A percentile compares a stretch with the other conserved stretches of the same genome.
phyloP scores from a whole-genome alignment of 2,329 filamentous ascomycete genomes.

The Colletotrichum euphorbiae region DNA sequence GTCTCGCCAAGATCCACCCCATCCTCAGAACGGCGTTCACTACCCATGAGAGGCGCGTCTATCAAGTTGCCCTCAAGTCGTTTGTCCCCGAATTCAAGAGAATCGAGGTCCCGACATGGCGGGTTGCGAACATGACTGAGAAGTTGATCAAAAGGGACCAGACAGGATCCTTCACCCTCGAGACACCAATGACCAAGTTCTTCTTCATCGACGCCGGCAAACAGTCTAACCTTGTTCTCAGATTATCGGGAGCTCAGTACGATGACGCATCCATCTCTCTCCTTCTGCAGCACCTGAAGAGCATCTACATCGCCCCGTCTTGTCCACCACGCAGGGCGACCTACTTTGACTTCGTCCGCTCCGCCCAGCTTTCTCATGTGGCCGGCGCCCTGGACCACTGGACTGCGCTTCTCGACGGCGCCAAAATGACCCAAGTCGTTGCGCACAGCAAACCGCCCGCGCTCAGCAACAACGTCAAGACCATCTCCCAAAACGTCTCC shows the following conservation, averaged over 20 bases:
- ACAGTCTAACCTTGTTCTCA: slow-evolving; percentile 59
- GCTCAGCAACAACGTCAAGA: slow-evolving; percentile 53
- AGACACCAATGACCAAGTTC: slow-evolving; percentile 61
- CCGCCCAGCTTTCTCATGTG: slow-evolving; percentile 50
- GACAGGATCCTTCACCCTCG: slow-evolving; percentile 52
- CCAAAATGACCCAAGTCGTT: slow-evolving; percentile 59
- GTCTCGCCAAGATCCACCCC: slow-evolving; percentile 58
- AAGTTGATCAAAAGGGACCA: slow-evolving; percentile 60
- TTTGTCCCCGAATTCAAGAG: slow-evolving; percentile 58
- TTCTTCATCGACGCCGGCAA: slow-evolving; percentile 61
- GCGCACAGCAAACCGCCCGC: slow-evolving; percentile 55
- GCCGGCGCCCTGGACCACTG: slow-evolving; percentile 59
- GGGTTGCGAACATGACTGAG: slow-evolving; percentile 52
- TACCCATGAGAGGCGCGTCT: slow-evolving; percentile 57
- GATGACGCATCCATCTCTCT: slow-evolving; percentile 59
- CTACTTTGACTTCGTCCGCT: slow-evolving; percentile 62
- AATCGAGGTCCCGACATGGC: slow-evolving; percentile 54
- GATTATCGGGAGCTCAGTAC: slow-evolving; percentile 62
- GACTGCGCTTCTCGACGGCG: slow-evolving; percentile 57
- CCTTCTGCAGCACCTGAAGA: slow-evolving; percentile 61
- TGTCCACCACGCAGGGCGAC: slow-evolving; percentile 52
- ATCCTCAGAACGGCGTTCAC: slow-evolving; percentile 68
- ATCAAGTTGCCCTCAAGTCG: slow-evolving; percentile 60
- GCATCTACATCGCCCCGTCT: slow-evolving; percentile 56
- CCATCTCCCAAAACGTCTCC: slow-evolving; percentile 54